These are phyloP conservation scores for Prunus fruticosa DNA, from an alignment of 306 rosid species.

Conservation along the genomic window DNA sequence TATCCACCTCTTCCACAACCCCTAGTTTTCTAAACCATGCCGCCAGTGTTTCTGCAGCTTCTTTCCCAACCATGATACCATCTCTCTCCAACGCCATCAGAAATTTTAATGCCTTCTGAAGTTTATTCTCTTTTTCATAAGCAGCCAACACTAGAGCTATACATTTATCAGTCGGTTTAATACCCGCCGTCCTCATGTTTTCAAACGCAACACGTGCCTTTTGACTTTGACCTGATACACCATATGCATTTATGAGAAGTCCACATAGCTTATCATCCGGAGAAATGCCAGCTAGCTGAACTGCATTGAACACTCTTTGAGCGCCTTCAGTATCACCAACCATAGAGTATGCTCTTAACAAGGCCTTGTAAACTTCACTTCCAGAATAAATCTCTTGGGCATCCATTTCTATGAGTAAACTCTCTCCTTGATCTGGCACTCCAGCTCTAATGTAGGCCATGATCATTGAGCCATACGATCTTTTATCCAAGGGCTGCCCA, in stretches of 20 bases:
- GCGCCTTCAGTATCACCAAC: constrained; percentile 68
- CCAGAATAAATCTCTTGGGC: constrained; percentile 65
- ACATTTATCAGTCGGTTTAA: constrained; percentile 71
- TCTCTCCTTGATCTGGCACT: constrained; percentile 64
- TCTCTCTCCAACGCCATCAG: constrained; percentile 67
- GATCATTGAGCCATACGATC: constrained; percentile 85
- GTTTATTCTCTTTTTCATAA: constrained; percentile 64
- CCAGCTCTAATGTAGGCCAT: constrained; percentile 87
- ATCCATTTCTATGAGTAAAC: constrained; percentile 71
- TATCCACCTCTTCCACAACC: constrained; percentile 76
- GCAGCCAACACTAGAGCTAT: constrained; percentile 61
- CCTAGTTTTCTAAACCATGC: constrained; percentile 78
- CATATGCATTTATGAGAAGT: constrained; percentile 66
- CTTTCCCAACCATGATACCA: constrained; percentile 62
- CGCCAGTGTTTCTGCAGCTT: constrained; percentile 65
- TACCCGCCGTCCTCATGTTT: constrained; percentile 73
- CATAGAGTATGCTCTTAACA: constrained; percentile 73
- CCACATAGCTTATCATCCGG: constrained; percentile 78
- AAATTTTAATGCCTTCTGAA: constrained; percentile 59
- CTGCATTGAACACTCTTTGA: constrained; percentile 76
- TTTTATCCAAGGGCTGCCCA: constrained; percentile 63
- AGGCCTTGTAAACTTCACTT: constrained; percentile 85
- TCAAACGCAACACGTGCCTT: constrained; percentile 63
- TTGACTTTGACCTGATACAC: constrained; percentile 53
- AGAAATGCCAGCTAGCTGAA: constrained; percentile 69